These are phyloP conservation scores for Rhodotorula mucilaginosa DNA, from an alignment of 1,284 basidiomycete genomes.

Conservation along the genomic window DNA sequence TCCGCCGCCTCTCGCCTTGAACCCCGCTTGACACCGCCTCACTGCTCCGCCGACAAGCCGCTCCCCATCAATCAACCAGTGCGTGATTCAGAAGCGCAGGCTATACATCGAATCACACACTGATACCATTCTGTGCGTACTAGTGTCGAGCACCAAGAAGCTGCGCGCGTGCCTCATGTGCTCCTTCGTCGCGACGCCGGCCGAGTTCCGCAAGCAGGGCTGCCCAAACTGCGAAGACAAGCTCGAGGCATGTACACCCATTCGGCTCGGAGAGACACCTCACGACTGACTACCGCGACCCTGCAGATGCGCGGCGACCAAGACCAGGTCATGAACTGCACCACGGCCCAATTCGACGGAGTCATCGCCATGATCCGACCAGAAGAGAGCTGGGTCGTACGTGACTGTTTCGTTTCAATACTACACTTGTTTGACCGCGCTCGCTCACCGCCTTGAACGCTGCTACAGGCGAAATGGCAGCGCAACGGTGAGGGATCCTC, in stretches of 20 bases:
- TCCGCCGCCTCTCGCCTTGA: too few relatives aligned
- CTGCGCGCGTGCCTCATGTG: slow-evolving; percentile 40
- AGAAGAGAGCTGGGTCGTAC: slow-evolving; percentile 88
- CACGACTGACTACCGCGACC: too few relatives aligned
- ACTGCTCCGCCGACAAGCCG: too few relatives aligned
- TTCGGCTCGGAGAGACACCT: neutral
- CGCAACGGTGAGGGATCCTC: slow-evolving; percentile 31
- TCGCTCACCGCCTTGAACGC: slow-evolving; percentile 43
- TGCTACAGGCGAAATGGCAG: slow-evolving; percentile 41
- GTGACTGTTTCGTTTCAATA: slow-evolving; percentile 42
- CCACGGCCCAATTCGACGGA: slow-evolving; percentile 92
- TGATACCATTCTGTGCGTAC: neutral
- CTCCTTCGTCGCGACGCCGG: slow-evolving; percentile 61
- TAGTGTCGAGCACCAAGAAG: slow-evolving; percentile 34
- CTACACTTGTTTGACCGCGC: too few relatives aligned
- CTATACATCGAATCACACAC: neutral
- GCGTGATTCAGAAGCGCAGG: neutral
- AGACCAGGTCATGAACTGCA: slow-evolving; percentile 81
- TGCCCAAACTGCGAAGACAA: slow-evolving; percentile 98
- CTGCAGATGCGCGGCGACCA: slow-evolving; percentile 79
- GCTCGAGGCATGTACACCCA: slow-evolving; percentile 63
- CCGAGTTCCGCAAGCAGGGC: slow-evolving; percentile 79
- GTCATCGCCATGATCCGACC: slow-evolving; percentile 85
- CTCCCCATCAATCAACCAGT: too few relatives aligned
- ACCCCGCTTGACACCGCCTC: too few relatives aligned